A percentile compares a stretch with the other conserved stretches of the same genome.
Conservation (phyloP, 2,329 filamentous ascomycete genomes). For the Hirsutella minnesotensis region DNA sequence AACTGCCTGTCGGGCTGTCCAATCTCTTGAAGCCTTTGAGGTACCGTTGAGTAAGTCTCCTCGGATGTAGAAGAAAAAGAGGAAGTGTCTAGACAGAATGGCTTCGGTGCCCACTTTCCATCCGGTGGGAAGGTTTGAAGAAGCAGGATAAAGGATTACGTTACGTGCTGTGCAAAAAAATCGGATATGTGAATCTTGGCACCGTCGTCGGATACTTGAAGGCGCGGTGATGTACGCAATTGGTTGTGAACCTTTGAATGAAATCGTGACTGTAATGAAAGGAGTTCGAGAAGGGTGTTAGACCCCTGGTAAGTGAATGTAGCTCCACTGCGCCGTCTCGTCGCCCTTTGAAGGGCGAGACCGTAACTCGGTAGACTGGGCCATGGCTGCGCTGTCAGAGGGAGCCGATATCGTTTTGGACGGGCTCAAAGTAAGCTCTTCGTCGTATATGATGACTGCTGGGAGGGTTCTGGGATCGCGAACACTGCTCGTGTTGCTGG, state of each 20-base stretch:
- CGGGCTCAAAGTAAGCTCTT: constrained; percentile 19
- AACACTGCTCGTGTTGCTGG: constrained; percentile 7
- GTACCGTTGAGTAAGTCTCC: too few relatives aligned
- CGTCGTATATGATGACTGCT: constrained; percentile 24
- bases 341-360: constrained; percentile 7
- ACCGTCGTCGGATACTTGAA: background rate
- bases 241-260: background rate
- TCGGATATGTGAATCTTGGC: background rate
- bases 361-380: constrained; percentile 7
- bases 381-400: constrained; percentile 7
- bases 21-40: background rate
- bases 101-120: too few relatives aligned
- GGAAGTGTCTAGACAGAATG: too few relatives aligned
- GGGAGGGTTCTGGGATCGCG: constrained; percentile 13
- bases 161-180: background rate
- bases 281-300: constrained; percentile 7
- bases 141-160: background rate
- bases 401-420: constrained; percentile 17
- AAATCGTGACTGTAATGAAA: background rate
- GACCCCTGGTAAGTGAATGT: constrained; percentile 23
- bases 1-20: background rate
- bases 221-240: background rate
- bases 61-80: too few relatives aligned
- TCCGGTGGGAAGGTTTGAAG: background rate
- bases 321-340: constrained; percentile 21